Percentiles rank a stretch among this genome's conserved stretches.
Evolutionary conservation across 176 grass and related monocot species (phyloP).

Genomic region (Oryza coarctata): DNA sequence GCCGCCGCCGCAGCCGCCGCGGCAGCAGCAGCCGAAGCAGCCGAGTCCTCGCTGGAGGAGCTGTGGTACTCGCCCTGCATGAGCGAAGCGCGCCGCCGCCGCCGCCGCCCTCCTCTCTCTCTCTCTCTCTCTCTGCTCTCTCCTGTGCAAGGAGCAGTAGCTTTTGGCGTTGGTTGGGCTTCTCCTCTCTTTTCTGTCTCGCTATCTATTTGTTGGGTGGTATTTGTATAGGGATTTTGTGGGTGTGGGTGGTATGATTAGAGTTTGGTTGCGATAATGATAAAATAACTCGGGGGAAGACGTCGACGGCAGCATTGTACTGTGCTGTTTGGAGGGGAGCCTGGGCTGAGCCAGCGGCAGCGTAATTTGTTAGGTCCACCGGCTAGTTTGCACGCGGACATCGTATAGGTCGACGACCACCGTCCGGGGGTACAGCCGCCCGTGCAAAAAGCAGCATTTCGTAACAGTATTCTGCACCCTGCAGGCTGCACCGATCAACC

Average conservation of each 20-base stretch:
- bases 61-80: slow-evolving; percentile 60
- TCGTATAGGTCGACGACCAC: neutral
- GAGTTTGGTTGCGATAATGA: slow-evolving; percentile 54
- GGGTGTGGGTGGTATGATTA: slow-evolving; percentile 45
- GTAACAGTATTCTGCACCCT: neutral
- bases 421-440: neutral
- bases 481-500: neutral
- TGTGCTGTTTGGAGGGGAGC: slow-evolving; percentile 50
- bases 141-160: slow-evolving; percentile 9
- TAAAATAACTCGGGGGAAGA: slow-evolving; percentile 31
- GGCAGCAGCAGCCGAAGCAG: neutral
- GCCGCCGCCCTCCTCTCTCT: neutral
- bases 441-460: neutral
- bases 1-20: neutral
- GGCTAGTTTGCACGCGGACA: slow-evolving; percentile 26
- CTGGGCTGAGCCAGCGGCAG: neutral
- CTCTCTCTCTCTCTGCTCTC: neutral
- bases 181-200: neutral
- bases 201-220: slow-evolving; percentile 51
- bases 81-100: slow-evolving; percentile 24
- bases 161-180: slow-evolving; percentile 45
- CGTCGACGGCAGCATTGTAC: slow-evolving; percentile 47
- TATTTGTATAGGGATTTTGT: slow-evolving; percentile 50
- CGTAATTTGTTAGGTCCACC: slow-evolving; percentile 44
- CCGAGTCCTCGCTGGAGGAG: slow-evolving; percentile 57